Conservation (phyloP, 768 basidiomycete genomes). For the Porpolomopsis calyptriformis region DNA sequence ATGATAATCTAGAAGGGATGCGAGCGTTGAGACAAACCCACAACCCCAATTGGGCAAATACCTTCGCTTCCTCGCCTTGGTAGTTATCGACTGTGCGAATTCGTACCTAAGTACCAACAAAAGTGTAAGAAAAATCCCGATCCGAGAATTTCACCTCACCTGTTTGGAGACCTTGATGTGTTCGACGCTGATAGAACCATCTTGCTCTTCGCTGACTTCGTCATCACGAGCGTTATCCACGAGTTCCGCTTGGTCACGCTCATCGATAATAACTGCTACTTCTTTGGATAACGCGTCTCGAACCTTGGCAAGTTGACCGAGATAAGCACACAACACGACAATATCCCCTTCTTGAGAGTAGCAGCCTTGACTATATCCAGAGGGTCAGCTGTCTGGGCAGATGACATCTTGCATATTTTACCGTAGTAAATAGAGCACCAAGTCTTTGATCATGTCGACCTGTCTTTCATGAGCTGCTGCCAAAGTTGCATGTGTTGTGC, state of each 20-base stretch:
- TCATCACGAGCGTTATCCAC: slow-evolving; percentile 35
- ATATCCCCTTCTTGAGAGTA: slow-evolving; percentile 39
- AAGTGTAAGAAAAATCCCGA: not conserved
- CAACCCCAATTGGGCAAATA: slow-evolving; percentile 9
- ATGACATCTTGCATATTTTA: slow-evolving; percentile 8
- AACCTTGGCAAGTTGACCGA: slow-evolving; percentile 33
- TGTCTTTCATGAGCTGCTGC: slow-evolving; percentile 11
- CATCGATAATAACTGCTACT: slow-evolving; percentile 58
- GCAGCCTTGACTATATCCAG: slow-evolving; percentile 27
- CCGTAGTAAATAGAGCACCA: slow-evolving; percentile 35
- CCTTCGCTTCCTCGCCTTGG: slow-evolving; percentile 64
- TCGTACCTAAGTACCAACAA: slow-evolving; percentile 34
- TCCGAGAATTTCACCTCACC: slow-evolving; percentile 24
- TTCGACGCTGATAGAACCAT: slow-evolving; percentile 24
- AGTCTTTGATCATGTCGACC: slow-evolving; percentile 35
- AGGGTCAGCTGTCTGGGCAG: not conserved
- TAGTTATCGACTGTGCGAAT: slow-evolving; percentile 71
- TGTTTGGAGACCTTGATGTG: slow-evolving; percentile 41
- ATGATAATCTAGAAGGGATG: slow-evolving; percentile 48
- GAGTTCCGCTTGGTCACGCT: slow-evolving; percentile 54
- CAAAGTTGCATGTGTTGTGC: not conserved
- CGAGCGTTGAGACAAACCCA: slow-evolving; percentile 1
- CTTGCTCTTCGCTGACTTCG: slow-evolving; percentile 18
- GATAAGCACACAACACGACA: slow-evolving; percentile 37
- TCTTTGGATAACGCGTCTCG: slow-evolving; percentile 29